phyloP scores from a whole-genome alignment of 2,329 filamentous ascomycete genomes.

The Neoascochyta sp. region DNA sequence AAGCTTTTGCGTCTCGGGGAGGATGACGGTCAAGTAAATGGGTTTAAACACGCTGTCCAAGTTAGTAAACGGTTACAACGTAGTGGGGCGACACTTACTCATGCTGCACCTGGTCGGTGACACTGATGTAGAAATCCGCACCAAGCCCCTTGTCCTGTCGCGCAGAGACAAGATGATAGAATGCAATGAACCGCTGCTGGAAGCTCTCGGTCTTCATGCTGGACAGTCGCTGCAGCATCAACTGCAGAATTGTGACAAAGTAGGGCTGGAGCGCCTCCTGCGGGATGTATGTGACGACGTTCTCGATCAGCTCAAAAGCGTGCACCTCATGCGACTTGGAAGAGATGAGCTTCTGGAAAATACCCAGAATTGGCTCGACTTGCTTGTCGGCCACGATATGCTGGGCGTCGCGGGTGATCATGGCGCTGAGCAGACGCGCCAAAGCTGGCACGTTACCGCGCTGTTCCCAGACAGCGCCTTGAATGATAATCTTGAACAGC shows the following conservation, averaged over 20 bases:
- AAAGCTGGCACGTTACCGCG: conserved; percentile 91
- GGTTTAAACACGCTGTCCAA: conserved; percentile 66
- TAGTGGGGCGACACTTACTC: conserved; percentile 43
- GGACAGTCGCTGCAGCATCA: conserved; percentile 71
- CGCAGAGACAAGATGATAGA: conserved; percentile 89
- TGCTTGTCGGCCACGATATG: conserved; percentile 76
- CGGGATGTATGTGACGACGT: conserved; percentile 69
- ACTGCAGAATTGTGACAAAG: conserved; percentile 73
- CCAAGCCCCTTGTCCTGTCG: conserved; percentile 77
- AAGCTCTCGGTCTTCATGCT: conserved; percentile 78
- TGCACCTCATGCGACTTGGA: conserved; percentile 81
- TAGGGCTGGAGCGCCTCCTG: conserved; percentile 71
- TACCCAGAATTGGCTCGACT: conserved; percentile 82
- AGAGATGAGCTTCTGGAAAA: conserved; percentile 86
- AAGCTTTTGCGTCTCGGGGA: conserved; percentile 85
- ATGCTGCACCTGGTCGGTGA: conserved; percentile 76
- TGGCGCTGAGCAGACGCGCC: conserved; percentile 75
- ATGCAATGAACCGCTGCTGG: conserved; percentile 81
- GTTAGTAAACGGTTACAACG: conserved; percentile 13
- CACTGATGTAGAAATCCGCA: conserved; percentile 83
- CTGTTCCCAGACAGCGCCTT: conserved; percentile 82
- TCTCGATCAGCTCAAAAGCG: conserved; percentile 86
- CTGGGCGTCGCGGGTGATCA: conserved; percentile 72
- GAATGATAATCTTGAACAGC: conserved; percentile 73
- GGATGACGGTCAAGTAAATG: conserved; percentile 81